Base-by-base conservation (phyloP, 2,329 filamentous ascomycete species). In the Tetracladium maxilliforme region DNA sequence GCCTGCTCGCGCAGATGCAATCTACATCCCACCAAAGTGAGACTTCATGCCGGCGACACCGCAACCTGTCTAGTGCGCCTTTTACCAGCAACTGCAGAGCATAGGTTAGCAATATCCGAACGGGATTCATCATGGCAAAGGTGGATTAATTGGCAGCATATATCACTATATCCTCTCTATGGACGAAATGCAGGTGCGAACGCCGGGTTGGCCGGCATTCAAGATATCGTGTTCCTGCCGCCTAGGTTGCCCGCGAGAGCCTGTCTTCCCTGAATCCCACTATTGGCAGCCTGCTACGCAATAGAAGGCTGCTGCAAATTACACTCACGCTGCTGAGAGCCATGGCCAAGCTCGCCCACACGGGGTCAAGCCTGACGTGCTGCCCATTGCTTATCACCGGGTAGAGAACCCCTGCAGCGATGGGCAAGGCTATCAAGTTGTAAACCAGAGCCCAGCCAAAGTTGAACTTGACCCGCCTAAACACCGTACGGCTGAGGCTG, bases 301-400 rank as follows among this genome's bases (percentile, higher is more conserved):
- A 49, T 24, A 72, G 61, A 41, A 93, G 51, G 53, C 79, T 87
- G 46, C 83, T 92, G 43, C 70, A 53, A 25, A 94, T 78, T 22
- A 95, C 86, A 42, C 80, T 90, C 36, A 94, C 74, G 48, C 79
- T 87, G 49, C 84, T 93, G 47, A 86, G 50, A 14, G 87, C 87
- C 87, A 94, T 95, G 2, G 86, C 86, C 45, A 93, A 51, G 36
- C 74, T 77, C 5, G 86, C 87, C 86, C 86, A 94, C 2, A 80
- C 79, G 0, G 79, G 79, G 45, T 81, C 74, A 23, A 86, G 51
- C 31, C 66, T 55, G 12, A 83, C 50, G 43, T 78, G 76, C 16
- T 45, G 44, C 3, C 59, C 63, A 3, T 44, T 40, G 4, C 47
- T 45, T 23, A 57, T 58, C 23, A 74, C 34, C 3, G 71, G 66